Conservation (phyloP, 371 early-diverging fungal genomes). For the Mortierella sp. region DNA sequence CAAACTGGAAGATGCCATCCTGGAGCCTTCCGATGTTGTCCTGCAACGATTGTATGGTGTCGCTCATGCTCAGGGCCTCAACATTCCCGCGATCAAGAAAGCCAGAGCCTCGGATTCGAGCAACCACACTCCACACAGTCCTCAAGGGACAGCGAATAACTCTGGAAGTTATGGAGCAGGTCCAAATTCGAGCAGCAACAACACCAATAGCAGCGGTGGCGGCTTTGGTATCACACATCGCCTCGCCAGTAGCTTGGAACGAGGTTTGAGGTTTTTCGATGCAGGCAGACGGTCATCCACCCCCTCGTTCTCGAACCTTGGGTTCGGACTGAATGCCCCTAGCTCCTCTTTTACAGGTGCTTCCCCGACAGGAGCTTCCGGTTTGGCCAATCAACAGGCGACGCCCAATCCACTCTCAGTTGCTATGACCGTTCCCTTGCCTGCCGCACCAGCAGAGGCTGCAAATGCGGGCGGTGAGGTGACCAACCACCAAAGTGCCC, state of each 20-base stretch:
- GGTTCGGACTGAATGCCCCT: too few species aligned
- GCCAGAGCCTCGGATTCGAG: neutral
- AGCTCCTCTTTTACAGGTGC: too few species aligned
- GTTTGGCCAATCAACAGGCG: too few species aligned
- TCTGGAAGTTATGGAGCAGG: neutral
- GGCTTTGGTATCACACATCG: neutral
- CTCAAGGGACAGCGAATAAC: neutral
- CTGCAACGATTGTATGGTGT: neutral
- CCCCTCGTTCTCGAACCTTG: conserved; percentile 21
- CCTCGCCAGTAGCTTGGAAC: conserved; percentile 21
- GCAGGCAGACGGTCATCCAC: conserved; percentile 36
- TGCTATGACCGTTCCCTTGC: too few species aligned
- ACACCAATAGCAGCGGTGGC: conserved; percentile 3
- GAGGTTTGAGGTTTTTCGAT: conserved; percentile 22
- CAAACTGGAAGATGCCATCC: conserved; percentile 26
- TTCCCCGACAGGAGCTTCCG: too few species aligned
- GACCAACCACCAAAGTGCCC: too few species aligned
- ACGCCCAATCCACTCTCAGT: too few species aligned
- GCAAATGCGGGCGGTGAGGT: too few species aligned
- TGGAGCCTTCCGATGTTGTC: conserved; percentile 5
- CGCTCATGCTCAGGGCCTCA: too few species aligned
- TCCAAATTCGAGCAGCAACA: neutral
- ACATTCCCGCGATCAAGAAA: conserved; percentile 3
- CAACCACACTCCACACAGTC: neutral
- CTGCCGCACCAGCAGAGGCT: too few species aligned